Evolutionary conservation across 2,329 filamentous ascomycete species (phyloP).

Genomic region (Colletotrichum caudatum): DNA sequence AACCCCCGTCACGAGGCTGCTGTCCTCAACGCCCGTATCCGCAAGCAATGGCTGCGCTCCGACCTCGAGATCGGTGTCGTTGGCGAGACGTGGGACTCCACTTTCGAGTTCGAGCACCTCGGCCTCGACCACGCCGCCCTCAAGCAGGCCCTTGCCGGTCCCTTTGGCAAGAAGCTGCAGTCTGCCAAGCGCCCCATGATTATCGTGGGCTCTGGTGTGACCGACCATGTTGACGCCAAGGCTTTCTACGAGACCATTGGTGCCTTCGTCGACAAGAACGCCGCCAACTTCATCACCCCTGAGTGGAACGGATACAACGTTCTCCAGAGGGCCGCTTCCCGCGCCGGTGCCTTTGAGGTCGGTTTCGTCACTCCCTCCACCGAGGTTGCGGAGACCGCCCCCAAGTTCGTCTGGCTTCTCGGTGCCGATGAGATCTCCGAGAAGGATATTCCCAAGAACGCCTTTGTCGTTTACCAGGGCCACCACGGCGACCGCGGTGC

Average conservation of each 20-base stretch:
- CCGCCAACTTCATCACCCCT: slow-evolving; percentile 84
- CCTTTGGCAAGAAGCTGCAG: slow-evolving; percentile 93
- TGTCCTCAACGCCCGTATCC: slow-evolving; percentile 93
- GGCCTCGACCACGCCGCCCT: slow-evolving; percentile 82
- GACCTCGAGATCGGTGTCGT: slow-evolving; percentile 93
- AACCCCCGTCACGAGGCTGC: slow-evolving; percentile 97
- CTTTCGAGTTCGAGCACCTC: slow-evolving; percentile 94
- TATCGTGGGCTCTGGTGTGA: slow-evolving; percentile 90
- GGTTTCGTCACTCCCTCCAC: slow-evolving; percentile 91
- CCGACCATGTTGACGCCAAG: slow-evolving; percentile 91
- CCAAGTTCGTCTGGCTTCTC: slow-evolving; percentile 97
- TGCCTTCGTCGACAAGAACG: slow-evolving; percentile 92
- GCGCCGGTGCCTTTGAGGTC: slow-evolving; percentile 93
- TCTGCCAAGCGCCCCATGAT: slow-evolving; percentile 95
- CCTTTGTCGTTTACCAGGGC: slow-evolving; percentile 97
- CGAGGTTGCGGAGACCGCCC: slow-evolving; percentile 83
- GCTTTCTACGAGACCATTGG: slow-evolving; percentile 93
- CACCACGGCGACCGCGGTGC: slow-evolving; percentile 97
- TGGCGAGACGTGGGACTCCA: slow-evolving; percentile 91
- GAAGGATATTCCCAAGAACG: slow-evolving; percentile 91
- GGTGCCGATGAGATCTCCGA: slow-evolving; percentile 92
- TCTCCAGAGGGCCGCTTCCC: slow-evolving; percentile 91
- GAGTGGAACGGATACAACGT: slow-evolving; percentile 99
- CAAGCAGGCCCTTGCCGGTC: slow-evolving; percentile 85
- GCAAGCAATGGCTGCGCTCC: slow-evolving; percentile 97